A percentile compares a stretch with the other conserved stretches of the same genome.
phyloP scores from a whole-genome alignment of 768 basidiomycete genomes.

The Pleurotus ostreatus region DNA sequence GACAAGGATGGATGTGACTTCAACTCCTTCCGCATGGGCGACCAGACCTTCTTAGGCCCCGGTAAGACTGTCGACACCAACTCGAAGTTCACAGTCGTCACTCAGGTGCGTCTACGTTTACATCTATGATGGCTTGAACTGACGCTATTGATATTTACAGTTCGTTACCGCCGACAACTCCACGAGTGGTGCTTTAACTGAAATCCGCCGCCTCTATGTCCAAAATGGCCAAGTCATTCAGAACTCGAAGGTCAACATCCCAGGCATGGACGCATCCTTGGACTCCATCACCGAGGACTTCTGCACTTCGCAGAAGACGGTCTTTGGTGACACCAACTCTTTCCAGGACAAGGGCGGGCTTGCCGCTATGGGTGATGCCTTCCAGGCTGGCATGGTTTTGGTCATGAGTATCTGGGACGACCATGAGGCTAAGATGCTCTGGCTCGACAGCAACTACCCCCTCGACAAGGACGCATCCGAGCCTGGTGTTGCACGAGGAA shows the following conservation, averaged over 20 bases:
- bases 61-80: constrained; percentile 34
- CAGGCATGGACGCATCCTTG: constrained; percentile 24
- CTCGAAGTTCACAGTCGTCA: constrained; percentile 36
- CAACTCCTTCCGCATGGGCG: constrained; percentile 43
- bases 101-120: constrained; percentile 15
- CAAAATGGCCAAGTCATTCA: constrained; percentile 35
- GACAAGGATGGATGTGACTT: constrained; percentile 41
- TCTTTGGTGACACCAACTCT: constrained; percentile 30
- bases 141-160: constrained; percentile 10
- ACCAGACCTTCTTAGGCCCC: constrained; percentile 29
- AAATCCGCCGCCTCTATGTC: constrained; percentile 39
- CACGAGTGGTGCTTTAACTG: constrained; percentile 29
- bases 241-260: constrained; percentile 28
- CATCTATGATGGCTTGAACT: not conserved
- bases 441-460: constrained; percentile 33
- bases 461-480: constrained; percentile 15
- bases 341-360: constrained; percentile 29
- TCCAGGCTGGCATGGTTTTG: constrained; percentile 31
- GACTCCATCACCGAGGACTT: constrained; percentile 35
- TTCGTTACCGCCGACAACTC: constrained; percentile 36
- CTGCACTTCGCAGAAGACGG: constrained; percentile 31
- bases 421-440: constrained; percentile 33
- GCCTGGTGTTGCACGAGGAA: constrained; percentile 30
- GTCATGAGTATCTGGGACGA: constrained; percentile 36
- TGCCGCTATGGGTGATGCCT: constrained; percentile 21